phyloP scores from a whole-genome alignment of 2,329 filamentous ascomycete genomes.

The Stachybotrys chlorohalonatus region DNA sequence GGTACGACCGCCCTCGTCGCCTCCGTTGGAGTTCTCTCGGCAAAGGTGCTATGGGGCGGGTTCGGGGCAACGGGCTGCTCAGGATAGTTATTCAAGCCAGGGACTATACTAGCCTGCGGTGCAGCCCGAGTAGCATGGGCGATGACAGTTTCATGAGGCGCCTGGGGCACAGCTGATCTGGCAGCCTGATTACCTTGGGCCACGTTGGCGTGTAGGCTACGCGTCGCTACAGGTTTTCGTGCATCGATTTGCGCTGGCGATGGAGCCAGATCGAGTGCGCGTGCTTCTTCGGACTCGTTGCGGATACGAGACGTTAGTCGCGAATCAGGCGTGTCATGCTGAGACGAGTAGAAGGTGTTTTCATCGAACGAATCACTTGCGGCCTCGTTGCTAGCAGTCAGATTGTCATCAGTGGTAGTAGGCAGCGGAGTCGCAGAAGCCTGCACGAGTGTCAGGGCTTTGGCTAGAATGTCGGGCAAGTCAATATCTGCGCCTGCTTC shows the following conservation, averaged over 20 bases:
- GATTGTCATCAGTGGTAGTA: conserved; percentile 38
- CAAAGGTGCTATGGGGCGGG: conserved; percentile 21
- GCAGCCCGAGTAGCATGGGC: conserved; percentile 1
- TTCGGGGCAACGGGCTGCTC: conserved; percentile 6
- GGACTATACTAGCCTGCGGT: conserved; percentile 12
- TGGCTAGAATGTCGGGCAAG: conserved; percentile 62
- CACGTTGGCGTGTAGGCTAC: neutral
- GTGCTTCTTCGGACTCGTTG: conserved; percentile 29
- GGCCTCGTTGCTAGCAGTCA: conserved; percentile 46
- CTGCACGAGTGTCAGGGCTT: conserved; percentile 62
- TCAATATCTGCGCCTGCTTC: conserved; percentile 58
- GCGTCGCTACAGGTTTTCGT: conserved; percentile 6
- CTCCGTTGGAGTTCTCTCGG: conserved; percentile 10
- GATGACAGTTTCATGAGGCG: neutral
- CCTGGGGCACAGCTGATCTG: neutral
- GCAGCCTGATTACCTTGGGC: conserved; percentile 1
- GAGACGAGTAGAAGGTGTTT: conserved; percentile 93
- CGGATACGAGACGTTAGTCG: conserved; percentile 38
- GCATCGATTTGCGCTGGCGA: conserved; percentile 6
- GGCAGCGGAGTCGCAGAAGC: conserved; percentile 52
- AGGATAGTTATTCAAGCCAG: conserved; percentile 21
- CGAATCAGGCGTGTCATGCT: conserved; percentile 66
- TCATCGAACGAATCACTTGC: conserved; percentile 80
- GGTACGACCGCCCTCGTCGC: conserved; percentile 18
- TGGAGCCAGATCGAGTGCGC: conserved; percentile 7